Evolutionary conservation across 495 filamentous ascomycete genomes (phyloP).

Genomic region (Tuber umbilicatum): DNA sequence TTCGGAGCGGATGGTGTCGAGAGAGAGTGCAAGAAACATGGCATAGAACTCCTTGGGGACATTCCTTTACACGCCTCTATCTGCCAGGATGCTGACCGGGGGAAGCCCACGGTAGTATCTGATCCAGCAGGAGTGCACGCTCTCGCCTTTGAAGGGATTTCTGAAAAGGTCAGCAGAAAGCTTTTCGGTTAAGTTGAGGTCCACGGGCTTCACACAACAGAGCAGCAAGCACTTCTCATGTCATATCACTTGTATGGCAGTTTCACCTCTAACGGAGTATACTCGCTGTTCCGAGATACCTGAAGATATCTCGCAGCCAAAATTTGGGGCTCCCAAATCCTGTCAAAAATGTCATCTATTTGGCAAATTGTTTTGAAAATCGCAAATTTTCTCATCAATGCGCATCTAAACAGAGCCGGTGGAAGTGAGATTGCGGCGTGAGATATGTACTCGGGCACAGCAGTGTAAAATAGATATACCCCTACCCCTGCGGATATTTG

Average conservation of each 20-base stretch:
- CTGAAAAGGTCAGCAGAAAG: constrained; percentile 55
- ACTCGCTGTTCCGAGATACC: background rate
- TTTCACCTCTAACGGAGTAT: background rate
- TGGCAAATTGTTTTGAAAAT: background rate
- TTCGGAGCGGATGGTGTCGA: constrained; percentile 59
- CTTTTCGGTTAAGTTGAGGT: constrained; percentile 16
- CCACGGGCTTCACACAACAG: background rate
- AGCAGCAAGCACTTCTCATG: background rate
- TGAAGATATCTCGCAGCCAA: background rate
- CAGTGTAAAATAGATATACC: background rate
- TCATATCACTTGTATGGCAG: background rate
- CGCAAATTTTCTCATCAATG: background rate
- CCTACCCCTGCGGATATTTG: background rate
- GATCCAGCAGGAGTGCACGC: constrained; percentile 68
- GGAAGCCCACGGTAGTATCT: constrained; percentile 83
- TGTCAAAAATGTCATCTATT: background rate
- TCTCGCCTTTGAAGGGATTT: constrained; percentile 64
- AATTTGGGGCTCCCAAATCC: background rate
- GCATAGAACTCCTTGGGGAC: constrained; percentile 73
- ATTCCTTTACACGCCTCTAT: constrained; percentile 82
- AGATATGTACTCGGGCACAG: background rate
- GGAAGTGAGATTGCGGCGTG: background rate
- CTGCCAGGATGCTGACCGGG: constrained; percentile 80
- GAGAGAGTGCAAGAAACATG: constrained; percentile 57
- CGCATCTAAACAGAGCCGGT: background rate